Percentiles rank a stretch among this genome's conserved stretches.
These are phyloP conservation scores for Boletus holoroseus DNA, from an alignment of 1,284 basidiomycete genomes.

Conservation along the genomic window DNA sequence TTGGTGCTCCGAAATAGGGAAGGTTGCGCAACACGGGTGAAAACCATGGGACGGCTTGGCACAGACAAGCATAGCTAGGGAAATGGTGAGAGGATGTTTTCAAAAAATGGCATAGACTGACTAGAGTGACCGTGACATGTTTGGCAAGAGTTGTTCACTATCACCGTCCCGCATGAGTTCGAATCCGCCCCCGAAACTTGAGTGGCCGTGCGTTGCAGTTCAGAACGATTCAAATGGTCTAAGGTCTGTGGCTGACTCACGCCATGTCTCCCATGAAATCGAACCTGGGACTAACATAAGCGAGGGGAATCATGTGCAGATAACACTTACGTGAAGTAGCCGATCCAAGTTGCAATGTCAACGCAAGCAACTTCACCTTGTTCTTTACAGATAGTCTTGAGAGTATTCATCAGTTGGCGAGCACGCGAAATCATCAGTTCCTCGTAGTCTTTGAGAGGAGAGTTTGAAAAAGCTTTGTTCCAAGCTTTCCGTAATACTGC, in stretches of 20 bases:
- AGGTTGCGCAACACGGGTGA: slow-evolving; percentile 21
- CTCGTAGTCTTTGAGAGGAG: slow-evolving; percentile 38
- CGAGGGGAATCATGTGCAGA: background rate
- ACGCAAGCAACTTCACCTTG: slow-evolving; percentile 8
- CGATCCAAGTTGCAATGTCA: slow-evolving; percentile 21
- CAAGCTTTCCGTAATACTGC: slow-evolving; percentile 38
- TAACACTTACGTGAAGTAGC: slow-evolving; percentile 20
- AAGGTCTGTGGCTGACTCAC: slow-evolving; percentile 16
- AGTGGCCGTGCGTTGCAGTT: background rate
- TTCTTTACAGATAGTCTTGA: slow-evolving; percentile 20
- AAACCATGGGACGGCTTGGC: slow-evolving; percentile 34
- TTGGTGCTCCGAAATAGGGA: slow-evolving; percentile 21
- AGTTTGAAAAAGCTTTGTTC: slow-evolving; percentile 39
- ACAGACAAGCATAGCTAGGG: slow-evolving; percentile 16
- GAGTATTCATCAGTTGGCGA: slow-evolving; percentile 32
- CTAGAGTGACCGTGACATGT: slow-evolving; percentile 23
- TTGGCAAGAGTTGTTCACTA: slow-evolving; percentile 12
- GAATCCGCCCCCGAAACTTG: slow-evolving; percentile 26
- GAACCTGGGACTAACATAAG: slow-evolving; percentile 15
- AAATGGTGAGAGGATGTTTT: slow-evolving; percentile 6
- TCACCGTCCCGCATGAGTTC: slow-evolving; percentile 25
- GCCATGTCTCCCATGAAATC: slow-evolving; percentile 31
- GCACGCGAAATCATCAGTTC: slow-evolving; percentile 33
- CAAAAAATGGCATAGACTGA: slow-evolving; percentile 6
- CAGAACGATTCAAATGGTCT: background rate